Conservation (phyloP, 768 basidiomycete species). For the Hypholoma sublateritium region DNA sequence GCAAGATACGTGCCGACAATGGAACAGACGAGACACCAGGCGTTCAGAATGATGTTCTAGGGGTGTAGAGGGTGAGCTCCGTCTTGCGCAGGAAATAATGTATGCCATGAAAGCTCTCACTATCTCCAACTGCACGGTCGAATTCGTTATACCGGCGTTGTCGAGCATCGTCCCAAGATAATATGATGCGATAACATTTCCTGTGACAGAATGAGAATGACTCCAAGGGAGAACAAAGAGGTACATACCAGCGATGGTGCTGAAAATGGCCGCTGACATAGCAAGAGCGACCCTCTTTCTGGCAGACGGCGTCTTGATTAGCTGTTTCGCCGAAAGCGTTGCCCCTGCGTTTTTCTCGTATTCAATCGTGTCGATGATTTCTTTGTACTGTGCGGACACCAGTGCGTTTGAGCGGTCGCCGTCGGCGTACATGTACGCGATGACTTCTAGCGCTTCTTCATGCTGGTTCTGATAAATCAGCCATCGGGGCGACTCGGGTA, state of each 20-base stretch:
- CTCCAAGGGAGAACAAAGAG: too few species aligned
- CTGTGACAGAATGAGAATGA: background rate
- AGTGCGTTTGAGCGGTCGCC: slow-evolving; percentile 7
- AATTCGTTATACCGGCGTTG: slow-evolving; percentile 15
- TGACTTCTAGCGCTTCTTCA: slow-evolving; percentile 10
- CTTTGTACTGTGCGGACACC: slow-evolving; percentile 12
- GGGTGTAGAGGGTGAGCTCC: background rate
- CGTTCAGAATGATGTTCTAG: slow-evolving; percentile 17
- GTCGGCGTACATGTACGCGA: slow-evolving; percentile 15
- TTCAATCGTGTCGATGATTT: slow-evolving; percentile 12
- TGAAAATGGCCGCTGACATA: slow-evolving; percentile 16
- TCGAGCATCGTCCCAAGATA: slow-evolving; percentile 18
- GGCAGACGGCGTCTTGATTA: slow-evolving; percentile 13
- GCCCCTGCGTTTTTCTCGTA: slow-evolving; percentile 10
- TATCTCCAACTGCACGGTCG: slow-evolving; percentile 14
- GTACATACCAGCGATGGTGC: slow-evolving; percentile 15
- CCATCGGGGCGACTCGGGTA: slow-evolving; percentile 43
- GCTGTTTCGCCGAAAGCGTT: slow-evolving; percentile 9
- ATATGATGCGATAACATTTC: slow-evolving; percentile 18
- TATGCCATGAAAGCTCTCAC: background rate
- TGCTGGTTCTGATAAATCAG: slow-evolving; percentile 14
- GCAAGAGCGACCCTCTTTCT: slow-evolving; percentile 15
- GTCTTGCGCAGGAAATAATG: too few species aligned
- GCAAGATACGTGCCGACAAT: slow-evolving; percentile 14
- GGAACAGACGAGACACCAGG: slow-evolving; percentile 18